A percentile compares a stretch with the other conserved stretches of the same genome.
These are phyloP conservation scores for Purshia tridentata DNA, from an alignment of 306 rosid genomes.

Conservation along the genomic window DNA sequence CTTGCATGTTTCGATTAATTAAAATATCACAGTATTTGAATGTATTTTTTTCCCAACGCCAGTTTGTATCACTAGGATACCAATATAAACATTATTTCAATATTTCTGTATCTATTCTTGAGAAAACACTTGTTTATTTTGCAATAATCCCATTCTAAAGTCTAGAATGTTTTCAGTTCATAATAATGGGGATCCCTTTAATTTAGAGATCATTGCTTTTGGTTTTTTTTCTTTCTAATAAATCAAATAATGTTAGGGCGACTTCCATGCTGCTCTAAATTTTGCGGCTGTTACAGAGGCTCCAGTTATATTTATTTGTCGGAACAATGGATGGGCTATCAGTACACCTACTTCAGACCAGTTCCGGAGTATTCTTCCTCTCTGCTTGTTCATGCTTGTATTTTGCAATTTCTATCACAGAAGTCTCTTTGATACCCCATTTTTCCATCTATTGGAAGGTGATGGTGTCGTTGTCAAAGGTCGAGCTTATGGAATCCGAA, in stretches of 20 bases:
- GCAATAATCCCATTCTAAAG: not conserved
- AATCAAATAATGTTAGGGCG: constrained; percentile 58
- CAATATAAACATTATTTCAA: not conserved
- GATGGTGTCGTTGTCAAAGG: constrained; percentile 89
- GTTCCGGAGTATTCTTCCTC: constrained; percentile 65
- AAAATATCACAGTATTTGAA: not conserved
- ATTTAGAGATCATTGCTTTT: constrained; percentile 2
- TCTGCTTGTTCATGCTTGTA: constrained; percentile 16
- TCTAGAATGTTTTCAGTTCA: not conserved
- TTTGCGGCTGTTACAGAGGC: constrained; percentile 91
- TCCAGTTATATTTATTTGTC: constrained; percentile 87
- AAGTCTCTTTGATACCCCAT: constrained; percentile 16
- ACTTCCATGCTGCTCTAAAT: constrained; percentile 90
- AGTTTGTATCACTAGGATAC: not conserved
- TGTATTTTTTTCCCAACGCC: not conserved
- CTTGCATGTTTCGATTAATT: not conserved
- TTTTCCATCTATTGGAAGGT: constrained; percentile 47
- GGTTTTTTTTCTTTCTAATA: constrained; percentile 19
- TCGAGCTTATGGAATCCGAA: constrained; percentile 73
- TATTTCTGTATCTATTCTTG: not conserved
- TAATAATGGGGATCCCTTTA: not conserved
- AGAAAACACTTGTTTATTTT: not conserved
- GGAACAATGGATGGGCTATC: constrained; percentile 99
- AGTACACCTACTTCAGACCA: constrained; percentile 94
- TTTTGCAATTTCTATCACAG: constrained; percentile 2